Evolutionary conservation across 2,329 filamentous ascomycete species (phyloP), one percentile per base, ranked within the genome.

Genomic region (Calonectria leucothoes): DNA sequence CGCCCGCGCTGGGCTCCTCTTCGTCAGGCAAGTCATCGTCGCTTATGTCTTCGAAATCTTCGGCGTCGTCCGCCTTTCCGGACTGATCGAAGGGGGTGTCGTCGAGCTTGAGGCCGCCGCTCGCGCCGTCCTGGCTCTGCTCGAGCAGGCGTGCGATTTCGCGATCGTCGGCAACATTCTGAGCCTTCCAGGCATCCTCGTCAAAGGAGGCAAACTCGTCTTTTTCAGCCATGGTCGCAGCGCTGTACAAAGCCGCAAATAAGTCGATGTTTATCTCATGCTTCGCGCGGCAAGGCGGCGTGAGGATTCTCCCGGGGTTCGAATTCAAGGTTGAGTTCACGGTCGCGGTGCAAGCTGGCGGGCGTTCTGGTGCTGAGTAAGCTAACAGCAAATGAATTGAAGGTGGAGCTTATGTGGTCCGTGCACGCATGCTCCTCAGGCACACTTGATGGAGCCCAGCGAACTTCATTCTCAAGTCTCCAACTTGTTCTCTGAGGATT

Each of bases 1-100:
- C 80, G 66, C 82, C 84, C 6, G 82, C 83, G 14, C 83, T 84
- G 33, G 84, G 84, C 69, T 92, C 90, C 76, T 96, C 95, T 75
- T 97, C 95, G 8, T 97, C 95, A 14, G 95, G 94, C 10, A 98
- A 89, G 75, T 98, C 96, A 82, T 97, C 95, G 82, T 98, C 96
- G 77, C 94, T 94, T 75, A 98, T 96, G 81, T 98, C 95, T 82
- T 94, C 95, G 79, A 89, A 99, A 82, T 99, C 97, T 75, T 97
- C 87, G 49, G 97, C 97, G 85, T 98, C 94, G 73, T 95, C 95
- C 69, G 95, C 96, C 84, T 99, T 99, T 83, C 95, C 94, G 8
- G 88, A 88, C 76, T 92, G 88, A 76, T 93, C 92, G 75, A 93
- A 90, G 29, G 88, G 83, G 15, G 80, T 82, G 59, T 84, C 83